These are phyloP conservation scores for Pestalotiopsis sp. DNA, from an alignment of 2,329 filamentous ascomycete genomes.

Conservation along the genomic window DNA sequence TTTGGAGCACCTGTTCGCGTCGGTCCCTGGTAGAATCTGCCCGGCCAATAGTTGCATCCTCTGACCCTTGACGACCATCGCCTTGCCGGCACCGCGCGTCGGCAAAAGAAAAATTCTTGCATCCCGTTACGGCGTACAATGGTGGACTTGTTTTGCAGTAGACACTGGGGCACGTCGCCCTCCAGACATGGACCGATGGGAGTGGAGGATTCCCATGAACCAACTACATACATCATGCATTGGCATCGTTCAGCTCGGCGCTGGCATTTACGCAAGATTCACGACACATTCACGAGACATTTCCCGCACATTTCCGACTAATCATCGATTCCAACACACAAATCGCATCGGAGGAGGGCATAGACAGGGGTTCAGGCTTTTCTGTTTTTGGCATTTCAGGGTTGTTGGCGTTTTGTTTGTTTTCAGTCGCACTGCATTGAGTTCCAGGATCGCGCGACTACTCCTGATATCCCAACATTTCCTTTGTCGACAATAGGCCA, in stretches of 20 bases:
- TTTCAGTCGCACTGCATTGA: neutral
- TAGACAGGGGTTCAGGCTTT: conserved; percentile 11
- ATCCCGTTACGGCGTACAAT: neutral
- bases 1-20: conserved; percentile 64
- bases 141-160: neutral
- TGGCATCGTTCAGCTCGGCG: conserved; percentile 7
- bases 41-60: neutral
- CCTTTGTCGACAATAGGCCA: conserved; percentile 2
- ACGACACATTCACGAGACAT: conserved; percentile 11
- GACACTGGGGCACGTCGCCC: neutral
- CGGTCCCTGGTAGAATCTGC: conserved; percentile 52
- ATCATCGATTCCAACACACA: neutral
- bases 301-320: neutral
- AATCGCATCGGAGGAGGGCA: conserved; percentile 8
- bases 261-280: conserved; percentile 11
- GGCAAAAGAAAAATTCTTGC: neutral
- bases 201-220: conserved; percentile 1
- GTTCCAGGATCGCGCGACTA: neutral
- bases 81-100: neutral
- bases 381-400: neutral
- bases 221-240: neutral
- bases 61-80: neutral
- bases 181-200: neutral
- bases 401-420: neutral
- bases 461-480: conserved; percentile 6